Percentiles rank a stretch among this genome's conserved stretches.
Conservation (phyloP, 148 eudicot genomes). For the Amaranthus cruentus region DNA sequence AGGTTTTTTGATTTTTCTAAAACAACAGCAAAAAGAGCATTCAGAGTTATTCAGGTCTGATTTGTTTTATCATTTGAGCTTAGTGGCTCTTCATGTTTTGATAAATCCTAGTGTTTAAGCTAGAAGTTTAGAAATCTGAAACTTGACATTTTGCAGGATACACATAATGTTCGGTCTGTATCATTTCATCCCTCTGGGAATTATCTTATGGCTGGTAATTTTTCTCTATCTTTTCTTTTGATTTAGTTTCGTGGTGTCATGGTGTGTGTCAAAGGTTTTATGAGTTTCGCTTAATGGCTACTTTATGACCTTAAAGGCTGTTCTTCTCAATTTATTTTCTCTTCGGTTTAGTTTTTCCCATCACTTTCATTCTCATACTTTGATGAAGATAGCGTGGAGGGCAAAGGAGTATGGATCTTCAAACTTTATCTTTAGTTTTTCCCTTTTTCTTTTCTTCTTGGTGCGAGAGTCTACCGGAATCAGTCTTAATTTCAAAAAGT, state of each 20-base stretch:
- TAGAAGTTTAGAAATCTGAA: background rate
- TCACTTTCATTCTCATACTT: too few species aligned
- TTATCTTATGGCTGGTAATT: constrained; percentile 74
- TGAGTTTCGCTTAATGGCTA: background rate
- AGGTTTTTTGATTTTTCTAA: constrained; percentile 93
- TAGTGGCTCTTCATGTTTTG: background rate
- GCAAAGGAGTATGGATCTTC: too few species aligned
- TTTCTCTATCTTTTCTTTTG: background rate
- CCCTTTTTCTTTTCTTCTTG: too few species aligned
- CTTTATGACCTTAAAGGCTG: too few species aligned
- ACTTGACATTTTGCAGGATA: constrained; percentile 49
- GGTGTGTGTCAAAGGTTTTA: background rate
- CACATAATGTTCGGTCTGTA: constrained; percentile 86
- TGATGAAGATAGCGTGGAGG: too few species aligned
- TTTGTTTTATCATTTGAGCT: background rate
- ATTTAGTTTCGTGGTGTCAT: background rate
- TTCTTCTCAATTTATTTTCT: too few species aligned
- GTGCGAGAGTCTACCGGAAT: too few species aligned
- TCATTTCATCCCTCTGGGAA: constrained; percentile 89
- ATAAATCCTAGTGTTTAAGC: background rate
- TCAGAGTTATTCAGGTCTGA: constrained; percentile 75
- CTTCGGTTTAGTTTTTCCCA: too few species aligned
- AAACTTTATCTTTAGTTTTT: too few species aligned
- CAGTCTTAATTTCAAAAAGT: too few species aligned
- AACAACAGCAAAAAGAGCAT: constrained; percentile 78